Base-by-base conservation (phyloP, 192 early-diverging fungal genomes). In the Coemansia sp. region DNA sequence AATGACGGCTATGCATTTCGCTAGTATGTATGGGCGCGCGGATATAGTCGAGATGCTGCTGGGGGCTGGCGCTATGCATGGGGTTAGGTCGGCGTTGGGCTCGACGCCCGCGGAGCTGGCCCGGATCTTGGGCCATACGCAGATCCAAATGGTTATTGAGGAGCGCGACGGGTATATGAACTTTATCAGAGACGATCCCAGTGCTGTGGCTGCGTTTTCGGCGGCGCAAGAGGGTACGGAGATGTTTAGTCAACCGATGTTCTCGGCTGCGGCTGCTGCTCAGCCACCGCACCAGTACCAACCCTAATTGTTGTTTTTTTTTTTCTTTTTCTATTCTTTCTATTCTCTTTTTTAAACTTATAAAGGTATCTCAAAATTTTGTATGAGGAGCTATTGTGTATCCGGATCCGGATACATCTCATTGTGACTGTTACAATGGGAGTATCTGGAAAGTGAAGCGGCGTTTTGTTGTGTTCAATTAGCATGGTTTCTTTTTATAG, bases 1-100 rank as follows among this genome's bases (percentile, higher is more conserved):
- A 0, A 88, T 88, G 81, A 93, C 89, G 0, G 87, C 91, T 7
- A 67, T 93, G 55, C 90, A 93, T 69, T 89, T 90, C 85, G 87
- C 89, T 0, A 80, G 85, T 41, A 87, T 86, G 80, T 77, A 77
- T 37, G 85, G 86, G 2, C 73, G 81, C 5, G 45, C 59, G 1
- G 77, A 76, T 2, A 80, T 90, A 36, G 86, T 87, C 2, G 78
- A 79, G 66, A 37, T 86, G 57, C 77, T 93, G 31, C 64, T 91
- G 1, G 76, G 84, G 29, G 78, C 86, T 17, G 90, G 90, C 0
- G 92, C 89, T 0, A 66, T 68, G 29, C 68, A 66, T 5, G 42
- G 31, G 14, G 19, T 75, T 1, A 53, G 50, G 9, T 67, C 79
- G 10, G 29, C 42, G 19, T 21, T 72, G 23, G 72, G 67, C 7